phyloP scores from a whole-genome alignment of 768 basidiomycete species.

The Serendipita sp. region DNA sequence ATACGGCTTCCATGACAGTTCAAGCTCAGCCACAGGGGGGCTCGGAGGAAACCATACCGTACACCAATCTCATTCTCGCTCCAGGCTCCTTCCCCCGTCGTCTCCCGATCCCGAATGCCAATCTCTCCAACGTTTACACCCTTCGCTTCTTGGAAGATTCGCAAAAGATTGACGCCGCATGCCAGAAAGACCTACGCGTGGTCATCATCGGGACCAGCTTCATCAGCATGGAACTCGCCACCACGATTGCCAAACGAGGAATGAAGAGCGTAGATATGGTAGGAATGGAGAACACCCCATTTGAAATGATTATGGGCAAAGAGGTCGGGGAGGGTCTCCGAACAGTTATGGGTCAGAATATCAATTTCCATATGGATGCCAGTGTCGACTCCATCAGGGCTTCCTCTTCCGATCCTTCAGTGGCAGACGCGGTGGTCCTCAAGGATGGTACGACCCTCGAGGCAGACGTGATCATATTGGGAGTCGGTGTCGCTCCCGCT shows the following conservation, averaged over 20 bases:
- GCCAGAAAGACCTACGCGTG: constrained; percentile 51
- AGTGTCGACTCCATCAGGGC: constrained; percentile 52
- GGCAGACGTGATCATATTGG: constrained; percentile 70
- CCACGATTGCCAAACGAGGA: constrained; percentile 53
- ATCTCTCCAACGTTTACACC: constrained; percentile 62
- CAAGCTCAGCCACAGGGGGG: constrained; percentile 43
- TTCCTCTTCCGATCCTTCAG: constrained; percentile 31
- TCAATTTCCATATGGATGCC: constrained; percentile 67
- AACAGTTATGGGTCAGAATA: constrained; percentile 54
- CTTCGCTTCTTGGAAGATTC: constrained; percentile 57
- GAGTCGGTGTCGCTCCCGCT: constrained; percentile 71
- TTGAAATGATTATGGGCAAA: constrained; percentile 65
- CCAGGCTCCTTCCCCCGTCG: constrained; percentile 57
- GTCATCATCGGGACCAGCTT: constrained; percentile 82
- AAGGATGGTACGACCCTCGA: constrained; percentile 43
- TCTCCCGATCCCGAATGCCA: constrained; percentile 58
- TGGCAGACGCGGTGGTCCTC: constrained; percentile 51
- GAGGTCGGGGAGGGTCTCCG: constrained; percentile 61
- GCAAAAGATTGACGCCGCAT: constrained; percentile 44
- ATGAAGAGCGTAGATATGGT: constrained; percentile 72
- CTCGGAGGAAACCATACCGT: constrained; percentile 25
- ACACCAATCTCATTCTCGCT: constrained; percentile 68
- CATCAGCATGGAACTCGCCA: constrained; percentile 85
- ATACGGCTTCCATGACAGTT: constrained; percentile 46
- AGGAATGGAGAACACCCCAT: constrained; percentile 67